Percentiles rank a stretch among this genome's conserved stretches.
These are phyloP conservation scores for Albatrellus ellisii DNA, from an alignment of 768 basidiomycete species.

Conservation along the genomic window DNA sequence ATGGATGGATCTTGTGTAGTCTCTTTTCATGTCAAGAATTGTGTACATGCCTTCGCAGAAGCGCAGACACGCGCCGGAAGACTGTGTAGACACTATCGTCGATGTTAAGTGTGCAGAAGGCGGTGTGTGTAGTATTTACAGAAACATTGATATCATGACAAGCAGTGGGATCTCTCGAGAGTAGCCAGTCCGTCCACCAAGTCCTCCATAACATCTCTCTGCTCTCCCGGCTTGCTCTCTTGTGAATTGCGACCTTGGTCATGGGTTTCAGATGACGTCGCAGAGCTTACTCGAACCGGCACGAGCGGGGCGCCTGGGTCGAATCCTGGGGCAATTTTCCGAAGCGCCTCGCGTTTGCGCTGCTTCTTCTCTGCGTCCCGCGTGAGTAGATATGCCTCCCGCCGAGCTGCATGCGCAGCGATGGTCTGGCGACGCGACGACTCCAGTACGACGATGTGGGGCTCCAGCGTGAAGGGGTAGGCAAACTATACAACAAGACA, in stretches of 20 bases:
- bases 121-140: too few relatives aligned
- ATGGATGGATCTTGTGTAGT: too few relatives aligned
- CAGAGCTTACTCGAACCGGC: conserved; percentile 2
- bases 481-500: conserved; percentile 54
- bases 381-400: conserved; percentile 55
- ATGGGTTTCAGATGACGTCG: too few relatives aligned
- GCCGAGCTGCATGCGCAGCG: conserved; percentile 47
- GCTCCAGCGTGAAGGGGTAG: conserved; percentile 90
- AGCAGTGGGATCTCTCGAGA: too few relatives aligned
- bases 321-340: conserved; percentile 76
- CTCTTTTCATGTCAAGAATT: too few relatives aligned
- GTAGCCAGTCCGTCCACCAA: conserved; percentile 10
- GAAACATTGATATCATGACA: too few relatives aligned
- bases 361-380: conserved; percentile 71
- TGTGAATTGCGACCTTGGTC: too few relatives aligned
- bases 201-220: conserved; percentile 14
- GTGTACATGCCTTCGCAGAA: too few relatives aligned
- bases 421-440: conserved; percentile 58
- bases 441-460: conserved; percentile 67
- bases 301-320: conserved; percentile 22
- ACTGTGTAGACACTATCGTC: too few relatives aligned
- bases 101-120: too few relatives aligned
- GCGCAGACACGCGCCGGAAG: too few relatives aligned
- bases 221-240: not conserved
- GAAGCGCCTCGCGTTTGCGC: conserved; percentile 48